Percentiles rank a stretch among this genome's conserved stretches.
Conservation (phyloP, 169 alveolate species). For the Babesia ovata region DNA sequence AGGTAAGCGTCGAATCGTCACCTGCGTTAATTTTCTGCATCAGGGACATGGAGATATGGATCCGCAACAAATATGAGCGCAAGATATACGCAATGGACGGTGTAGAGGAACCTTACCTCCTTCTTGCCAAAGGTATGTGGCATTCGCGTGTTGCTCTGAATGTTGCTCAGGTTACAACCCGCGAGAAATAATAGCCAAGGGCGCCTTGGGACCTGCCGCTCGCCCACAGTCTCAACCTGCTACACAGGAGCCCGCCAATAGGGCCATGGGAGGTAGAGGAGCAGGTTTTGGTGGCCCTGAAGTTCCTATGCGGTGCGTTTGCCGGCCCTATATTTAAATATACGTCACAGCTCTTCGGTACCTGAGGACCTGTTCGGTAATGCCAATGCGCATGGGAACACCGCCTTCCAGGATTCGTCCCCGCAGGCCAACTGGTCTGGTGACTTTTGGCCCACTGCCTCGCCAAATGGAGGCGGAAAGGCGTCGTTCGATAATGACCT, state of each 20-base stretch:
- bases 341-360: neutral
- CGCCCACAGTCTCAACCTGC: constrained; percentile 11
- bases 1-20: constrained; percentile 11
- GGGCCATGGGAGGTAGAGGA: neutral
- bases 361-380: constrained; percentile 23
- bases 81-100: constrained; percentile 76
- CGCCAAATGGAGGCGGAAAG: neutral
- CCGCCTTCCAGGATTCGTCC: constrained; percentile 10
- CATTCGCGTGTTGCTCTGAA: neutral
- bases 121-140: constrained; percentile 53
- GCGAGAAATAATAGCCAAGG: constrained; percentile 34
- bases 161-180: constrained; percentile 46
- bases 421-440: constrained; percentile 36
- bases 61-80: constrained; percentile 82
- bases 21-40: neutral
- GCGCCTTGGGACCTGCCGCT: neutral
- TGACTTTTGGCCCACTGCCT: constrained; percentile 27
- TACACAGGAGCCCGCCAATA: neutral
- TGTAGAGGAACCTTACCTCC: constrained; percentile 68
- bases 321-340: too few relatives aligned
- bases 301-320: too few relatives aligned
- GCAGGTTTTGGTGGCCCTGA: neutral
- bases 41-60: constrained; percentile 84
- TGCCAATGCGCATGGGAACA: neutral
- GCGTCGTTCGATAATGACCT: constrained; percentile 16